Base-by-base conservation (phyloP, 768 basidiomycete species). In the Agaricus subrufescens region DNA sequence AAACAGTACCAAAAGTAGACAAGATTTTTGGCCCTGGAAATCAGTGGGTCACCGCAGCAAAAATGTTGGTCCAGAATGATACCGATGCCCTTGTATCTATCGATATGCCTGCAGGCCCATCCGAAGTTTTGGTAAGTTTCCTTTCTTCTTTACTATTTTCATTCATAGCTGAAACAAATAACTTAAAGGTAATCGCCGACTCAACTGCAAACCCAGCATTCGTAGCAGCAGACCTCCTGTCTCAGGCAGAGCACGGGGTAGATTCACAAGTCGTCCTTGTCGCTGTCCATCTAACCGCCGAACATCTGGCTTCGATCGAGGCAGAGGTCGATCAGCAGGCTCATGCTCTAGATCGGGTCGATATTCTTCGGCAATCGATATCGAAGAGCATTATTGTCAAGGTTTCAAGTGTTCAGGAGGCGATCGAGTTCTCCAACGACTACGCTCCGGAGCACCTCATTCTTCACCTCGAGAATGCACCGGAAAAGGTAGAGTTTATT, bases 1-100 rank as follows among this genome's bases (percentile, higher is more conserved):
- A 91, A 68, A 89, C 89, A 3, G 93, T 95, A 5, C 93, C 94
- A 14, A 98, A 99, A 72, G 96, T 98, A 26, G 97, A 99, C 78
- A 99, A 99, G 75, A 94, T 99, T 63, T 96, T 98, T 66, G 97
- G 97, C 8, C 97, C 97, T 5, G 97, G 97, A 26, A 99, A 99
- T 68, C 97, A 98, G 69, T 99, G 95, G 94, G 97, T 99, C 25
- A 99, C 96, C 1, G 97, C 97, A 1, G 97, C 96, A 50, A 99
- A 99, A 75, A 98, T 99, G 97, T 73, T 96, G 52, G 96, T 99
- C 26, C 95, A 98, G 68, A 99, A 98, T 70, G 97, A 99, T 67
- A 95, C 95, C 11, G 91, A 95, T 64, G 96, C 97, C 8, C 71
- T 95, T 59, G 94, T 98, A 6, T 90, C 92, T 14, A 99, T 98